Evolutionary conservation across 257 asterid genomes (phyloP).

Genomic region (Rhazya stricta): DNA sequence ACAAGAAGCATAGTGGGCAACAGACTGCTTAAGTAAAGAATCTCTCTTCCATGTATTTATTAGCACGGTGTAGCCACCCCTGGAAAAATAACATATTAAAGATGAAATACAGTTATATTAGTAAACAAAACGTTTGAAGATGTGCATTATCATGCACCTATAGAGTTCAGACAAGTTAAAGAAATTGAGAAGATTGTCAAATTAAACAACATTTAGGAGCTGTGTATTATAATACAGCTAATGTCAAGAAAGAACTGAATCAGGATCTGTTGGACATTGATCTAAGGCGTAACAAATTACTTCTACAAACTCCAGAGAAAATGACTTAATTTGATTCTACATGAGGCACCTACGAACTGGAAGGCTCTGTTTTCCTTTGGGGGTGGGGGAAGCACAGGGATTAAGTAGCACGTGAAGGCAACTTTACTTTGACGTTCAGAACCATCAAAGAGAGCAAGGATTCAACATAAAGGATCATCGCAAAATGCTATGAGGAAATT

Average conservation of each 20-base stretch:
- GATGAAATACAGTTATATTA: not conserved
- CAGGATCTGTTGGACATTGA: not conserved
- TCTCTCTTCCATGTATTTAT: constrained; percentile 64
- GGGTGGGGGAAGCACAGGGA: not conserved
- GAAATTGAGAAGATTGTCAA: not conserved
- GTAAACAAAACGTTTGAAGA: not conserved
- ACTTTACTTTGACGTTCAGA: not conserved
- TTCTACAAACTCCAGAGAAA: not conserved
- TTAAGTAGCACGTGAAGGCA: not conserved
- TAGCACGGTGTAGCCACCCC: constrained; percentile 63
- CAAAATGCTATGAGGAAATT: not conserved
- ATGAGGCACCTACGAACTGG: not conserved
- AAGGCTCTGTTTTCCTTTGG: too few species aligned
- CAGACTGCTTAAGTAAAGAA: constrained; percentile 54
- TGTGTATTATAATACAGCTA: not conserved
- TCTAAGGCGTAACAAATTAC: not conserved
- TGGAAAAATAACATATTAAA: constrained; percentile 13
- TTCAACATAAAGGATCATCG: not conserved
- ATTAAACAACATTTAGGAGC: not conserved
- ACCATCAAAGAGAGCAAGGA: not conserved
- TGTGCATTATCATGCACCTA: not conserved
- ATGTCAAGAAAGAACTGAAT: not conserved
- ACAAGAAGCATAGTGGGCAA: constrained; percentile 66
- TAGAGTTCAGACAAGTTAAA: not conserved
- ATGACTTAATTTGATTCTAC: not conserved